Evolutionary conservation across 164 flowering plant species (phyloP).

Genomic region (Magnolia kwangsiensis): DNA sequence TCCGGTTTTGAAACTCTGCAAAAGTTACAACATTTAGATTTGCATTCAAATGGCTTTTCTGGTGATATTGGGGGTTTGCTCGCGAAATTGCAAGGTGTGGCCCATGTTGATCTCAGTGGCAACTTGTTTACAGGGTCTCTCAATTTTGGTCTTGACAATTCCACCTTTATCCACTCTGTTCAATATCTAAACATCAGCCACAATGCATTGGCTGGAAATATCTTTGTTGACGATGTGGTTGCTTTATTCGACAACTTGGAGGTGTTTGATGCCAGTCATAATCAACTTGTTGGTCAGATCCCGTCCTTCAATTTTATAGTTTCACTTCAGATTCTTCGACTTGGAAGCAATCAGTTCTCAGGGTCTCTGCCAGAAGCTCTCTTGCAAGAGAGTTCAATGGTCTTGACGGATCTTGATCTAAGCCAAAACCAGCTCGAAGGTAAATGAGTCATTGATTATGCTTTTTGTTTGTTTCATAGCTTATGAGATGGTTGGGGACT

Average conservation of each 20-base stretch:
- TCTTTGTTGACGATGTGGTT: conserved; percentile 62
- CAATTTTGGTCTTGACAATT: conserved; percentile 38
- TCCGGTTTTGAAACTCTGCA: conserved; percentile 34
- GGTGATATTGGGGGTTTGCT: conserved; percentile 50
- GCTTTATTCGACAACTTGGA: conserved; percentile 60
- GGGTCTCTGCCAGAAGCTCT: conserved; percentile 62
- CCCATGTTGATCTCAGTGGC: conserved; percentile 54
- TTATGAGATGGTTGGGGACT: neutral
- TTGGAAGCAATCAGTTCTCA: conserved; percentile 49
- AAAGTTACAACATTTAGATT: conserved; percentile 47
- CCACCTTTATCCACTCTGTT: conserved; percentile 45
- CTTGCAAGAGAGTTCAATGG: conserved; percentile 58
- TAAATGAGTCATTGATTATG: conserved; percentile 16
- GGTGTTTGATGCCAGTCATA: conserved; percentile 69
- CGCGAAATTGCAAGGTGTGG: conserved; percentile 34
- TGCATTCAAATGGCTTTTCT: conserved; percentile 41
- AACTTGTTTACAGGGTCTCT: conserved; percentile 53
- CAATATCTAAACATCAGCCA: conserved; percentile 54
- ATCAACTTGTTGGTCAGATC: conserved; percentile 45
- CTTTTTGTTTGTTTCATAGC: neutral
- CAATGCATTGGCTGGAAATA: conserved; percentile 54
- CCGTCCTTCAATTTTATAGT: conserved; percentile 57
- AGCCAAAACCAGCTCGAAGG: conserved; percentile 68
- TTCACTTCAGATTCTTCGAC: conserved; percentile 51
- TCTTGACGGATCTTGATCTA: conserved; percentile 65